Conservation (phyloP, 306 rosid species). For the Ceratonia siliqua region DNA sequence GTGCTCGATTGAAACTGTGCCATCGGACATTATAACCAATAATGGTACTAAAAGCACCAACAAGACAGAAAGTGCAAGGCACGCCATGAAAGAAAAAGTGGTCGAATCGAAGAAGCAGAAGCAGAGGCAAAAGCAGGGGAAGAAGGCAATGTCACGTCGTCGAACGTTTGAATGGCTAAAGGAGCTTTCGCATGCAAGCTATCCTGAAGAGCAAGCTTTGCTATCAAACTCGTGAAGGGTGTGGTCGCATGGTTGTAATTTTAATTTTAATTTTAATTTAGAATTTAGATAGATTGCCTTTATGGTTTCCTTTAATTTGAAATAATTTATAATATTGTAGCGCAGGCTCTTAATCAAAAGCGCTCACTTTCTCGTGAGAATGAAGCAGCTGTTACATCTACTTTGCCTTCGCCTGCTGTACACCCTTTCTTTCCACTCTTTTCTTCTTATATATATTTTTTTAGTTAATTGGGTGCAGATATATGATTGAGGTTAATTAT, state of each 20-base stretch:
- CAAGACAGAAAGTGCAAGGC: slow-evolving; percentile 44
- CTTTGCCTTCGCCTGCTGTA: background rate
- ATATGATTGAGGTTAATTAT: slow-evolving; percentile 31
- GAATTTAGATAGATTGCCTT: slow-evolving; percentile 27
- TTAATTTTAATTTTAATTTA: too few relatives aligned
- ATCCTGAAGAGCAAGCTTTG: slow-evolving; percentile 37
- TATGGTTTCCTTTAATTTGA: slow-evolving; percentile 48
- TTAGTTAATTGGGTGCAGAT: slow-evolving; percentile 2
- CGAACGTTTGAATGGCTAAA: slow-evolving; percentile 80
- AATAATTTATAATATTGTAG: slow-evolving; percentile 38
- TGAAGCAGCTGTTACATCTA: slow-evolving; percentile 18
- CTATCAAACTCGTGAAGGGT: slow-evolving; percentile 31
- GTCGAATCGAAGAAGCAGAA: slow-evolving; percentile 49
- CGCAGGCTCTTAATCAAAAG: slow-evolving; percentile 42
- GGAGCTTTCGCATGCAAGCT: slow-evolving; percentile 65
- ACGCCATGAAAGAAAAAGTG: slow-evolving; percentile 54
- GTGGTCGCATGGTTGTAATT: slow-evolving; percentile 22
- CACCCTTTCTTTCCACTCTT: too few relatives aligned
- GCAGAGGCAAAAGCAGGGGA: slow-evolving; percentile 49
- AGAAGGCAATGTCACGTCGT: slow-evolving; percentile 69
- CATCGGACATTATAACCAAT: slow-evolving; percentile 38
- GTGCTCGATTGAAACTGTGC: slow-evolving; percentile 59
- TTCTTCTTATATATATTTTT: background rate
- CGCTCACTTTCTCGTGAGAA: slow-evolving; percentile 38
- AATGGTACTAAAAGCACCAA: slow-evolving; percentile 30